Base-by-base conservation (phyloP, 2,329 filamentous ascomycete genomes). In the Rachicladosporium sp. region DNA sequence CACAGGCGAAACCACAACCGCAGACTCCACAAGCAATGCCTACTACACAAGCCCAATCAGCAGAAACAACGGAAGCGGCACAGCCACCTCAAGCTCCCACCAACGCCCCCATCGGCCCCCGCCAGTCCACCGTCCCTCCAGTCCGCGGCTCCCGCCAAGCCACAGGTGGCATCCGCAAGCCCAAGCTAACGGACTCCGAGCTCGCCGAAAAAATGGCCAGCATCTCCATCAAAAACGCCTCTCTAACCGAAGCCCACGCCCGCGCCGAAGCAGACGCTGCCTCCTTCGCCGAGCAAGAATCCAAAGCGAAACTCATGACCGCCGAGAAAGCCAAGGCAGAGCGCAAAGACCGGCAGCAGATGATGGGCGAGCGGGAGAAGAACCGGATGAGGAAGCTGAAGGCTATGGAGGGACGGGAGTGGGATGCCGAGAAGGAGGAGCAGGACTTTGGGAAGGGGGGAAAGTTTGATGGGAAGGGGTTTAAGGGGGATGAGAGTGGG, bases 261-360 rank as follows among this genome's bases (percentile, higher is more conserved):
- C 69, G 76, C 19, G 76, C 76, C n/a, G 74, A 81, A 61, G 76
- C 75, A n/a, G 78, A 82, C 47, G 69, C 73, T 39, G 76, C 75
- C 3, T 72, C 70, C 0, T 81, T 79, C 53, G 68, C 76, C 32
- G 69, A 76, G 42, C 68, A 76, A n/a, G 78, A 82, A 52, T 70
- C 72, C 29, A 60, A 74, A 7, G 70, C 74, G 1, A 68, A 69
- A 13, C 65, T 70, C 47, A 69, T 74, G 35, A 56, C 60, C 10
- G 54, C 57, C 8, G 58, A 63, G 47, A 53, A 56, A 41, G 62
- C 70, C 41, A 67, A 68, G 37, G 63, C 61, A 21, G 69, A 78
- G 48, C 56, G 65, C 21, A 56, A 61, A 41, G 70, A 75, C 43
- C 58, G 74, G 29, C 70, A 70, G 43, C 67, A 69, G 39, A 76